Conservation (phyloP, 352 stramenopile species). For the Phytophthora pini region DNA sequence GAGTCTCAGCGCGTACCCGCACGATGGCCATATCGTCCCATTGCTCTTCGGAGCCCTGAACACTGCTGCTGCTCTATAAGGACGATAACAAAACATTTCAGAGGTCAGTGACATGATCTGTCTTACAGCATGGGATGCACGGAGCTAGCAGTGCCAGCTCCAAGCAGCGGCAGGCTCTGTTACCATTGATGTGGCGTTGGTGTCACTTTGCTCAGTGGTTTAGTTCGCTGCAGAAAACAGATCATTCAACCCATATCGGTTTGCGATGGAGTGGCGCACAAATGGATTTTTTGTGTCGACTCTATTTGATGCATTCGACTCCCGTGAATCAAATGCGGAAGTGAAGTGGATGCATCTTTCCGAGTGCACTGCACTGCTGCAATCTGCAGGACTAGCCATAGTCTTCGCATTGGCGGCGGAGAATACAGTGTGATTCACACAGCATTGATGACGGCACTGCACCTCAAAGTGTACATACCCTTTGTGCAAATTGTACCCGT, state of each 20-base stretch:
- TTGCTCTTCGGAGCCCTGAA: slow-evolving; percentile 60
- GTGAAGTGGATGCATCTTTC: slow-evolving; percentile 10
- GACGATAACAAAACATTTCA: slow-evolving; percentile 4
- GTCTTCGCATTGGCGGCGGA: neutral
- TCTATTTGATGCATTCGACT: slow-evolving; percentile 4
- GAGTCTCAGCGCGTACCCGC: slow-evolving; percentile 37
- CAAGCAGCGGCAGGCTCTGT: no score
- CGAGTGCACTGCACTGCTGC: no score
- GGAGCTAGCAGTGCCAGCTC: no score
- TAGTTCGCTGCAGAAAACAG: slow-evolving; percentile 2
- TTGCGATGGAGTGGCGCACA: slow-evolving; percentile 14
- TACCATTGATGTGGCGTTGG: no score
- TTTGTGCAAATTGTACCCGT: neutral
- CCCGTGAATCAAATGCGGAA: neutral
- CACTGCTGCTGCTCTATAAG: slow-evolving; percentile 48
- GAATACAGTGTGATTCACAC: no score
- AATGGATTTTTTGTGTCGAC: slow-evolving; percentile 14
- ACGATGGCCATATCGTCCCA: slow-evolving; percentile 89
- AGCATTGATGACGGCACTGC: no score
- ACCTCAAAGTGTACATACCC: no score
- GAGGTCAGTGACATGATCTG: neutral
- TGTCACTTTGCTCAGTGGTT: slow-evolving; percentile 4
- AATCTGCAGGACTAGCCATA: neutral
- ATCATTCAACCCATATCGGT: slow-evolving; percentile 20
- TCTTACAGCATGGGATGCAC: neutral